Conservation (phyloP, 2,329 filamentous ascomycete species). For the Exserohilum turcica region DNA sequence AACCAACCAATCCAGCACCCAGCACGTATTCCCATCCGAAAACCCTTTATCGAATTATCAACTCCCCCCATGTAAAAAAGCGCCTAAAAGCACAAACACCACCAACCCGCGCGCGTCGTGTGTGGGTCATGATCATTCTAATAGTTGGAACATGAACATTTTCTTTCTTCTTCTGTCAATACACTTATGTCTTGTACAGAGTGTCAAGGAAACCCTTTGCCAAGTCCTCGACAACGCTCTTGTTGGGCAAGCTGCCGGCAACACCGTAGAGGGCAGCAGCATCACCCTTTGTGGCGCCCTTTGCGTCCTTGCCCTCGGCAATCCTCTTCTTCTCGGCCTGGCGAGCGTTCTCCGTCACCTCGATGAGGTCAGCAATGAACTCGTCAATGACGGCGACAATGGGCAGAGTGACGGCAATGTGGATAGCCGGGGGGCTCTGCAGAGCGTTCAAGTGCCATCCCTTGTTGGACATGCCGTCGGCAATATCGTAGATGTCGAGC, state of each 20-base stretch:
- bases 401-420: constrained; percentile 90
- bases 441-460: constrained; percentile 97
- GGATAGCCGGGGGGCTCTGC: constrained; percentile 88
- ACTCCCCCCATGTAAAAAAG: too few species aligned
- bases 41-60: too few species aligned
- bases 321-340: constrained; percentile 78
- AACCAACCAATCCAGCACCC: too few species aligned
- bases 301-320: constrained; percentile 68
- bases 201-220: constrained; percentile 91
- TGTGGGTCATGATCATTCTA: neutral
- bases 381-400: constrained; percentile 80
- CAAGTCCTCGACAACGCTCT: constrained; percentile 89
- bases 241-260: constrained; percentile 91
- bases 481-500: constrained; percentile 93
- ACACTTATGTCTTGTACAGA: constrained; percentile 77
- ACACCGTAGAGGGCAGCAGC: constrained; percentile 92
- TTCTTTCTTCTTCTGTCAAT: too few species aligned
- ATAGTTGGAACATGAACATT: neutral
- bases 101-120: too few species aligned
- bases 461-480: constrained; percentile 79
- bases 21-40: too few species aligned
- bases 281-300: constrained; percentile 69
- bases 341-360: constrained; percentile 69
- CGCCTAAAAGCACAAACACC: too few species aligned
- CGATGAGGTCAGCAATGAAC: constrained; percentile 71